Evolutionary conservation across 164 flowering plant genomes (phyloP).

Genomic region (Berberis vulgaris): DNA sequence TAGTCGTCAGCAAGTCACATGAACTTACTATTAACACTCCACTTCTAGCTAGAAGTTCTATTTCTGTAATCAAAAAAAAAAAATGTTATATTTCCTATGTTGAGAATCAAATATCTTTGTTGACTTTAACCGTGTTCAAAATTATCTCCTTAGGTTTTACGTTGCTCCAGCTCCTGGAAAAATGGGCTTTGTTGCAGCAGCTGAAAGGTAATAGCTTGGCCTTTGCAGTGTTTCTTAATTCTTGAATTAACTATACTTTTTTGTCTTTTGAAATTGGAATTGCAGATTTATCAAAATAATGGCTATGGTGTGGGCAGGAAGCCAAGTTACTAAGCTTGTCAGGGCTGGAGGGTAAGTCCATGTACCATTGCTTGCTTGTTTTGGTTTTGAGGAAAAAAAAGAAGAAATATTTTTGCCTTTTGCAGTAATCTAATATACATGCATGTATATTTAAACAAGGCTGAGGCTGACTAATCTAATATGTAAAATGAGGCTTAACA

Average conservation of each 20-base stretch:
- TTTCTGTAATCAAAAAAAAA: too few species aligned
- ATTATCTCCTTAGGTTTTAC: constrained; percentile 48
- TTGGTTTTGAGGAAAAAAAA: neutral
- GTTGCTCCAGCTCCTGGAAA: constrained; percentile 71
- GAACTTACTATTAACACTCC: too few species aligned
- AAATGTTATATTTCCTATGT: neutral
- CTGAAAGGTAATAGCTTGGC: constrained; percentile 34
- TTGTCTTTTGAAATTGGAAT: constrained; percentile 1
- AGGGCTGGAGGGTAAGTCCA: constrained; percentile 71
- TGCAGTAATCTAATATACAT: too few species aligned
- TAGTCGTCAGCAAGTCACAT: too few species aligned
- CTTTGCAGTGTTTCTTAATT: neutral
- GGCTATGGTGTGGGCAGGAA: constrained; percentile 96
- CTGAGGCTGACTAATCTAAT: too few species aligned
- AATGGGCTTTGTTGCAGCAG: constrained; percentile 72
- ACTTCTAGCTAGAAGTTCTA: too few species aligned
- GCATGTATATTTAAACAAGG: too few species aligned
- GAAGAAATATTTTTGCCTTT: neutral
- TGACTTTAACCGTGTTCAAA: neutral
- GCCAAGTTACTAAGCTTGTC: constrained; percentile 78
- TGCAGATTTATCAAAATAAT: constrained; percentile 76
- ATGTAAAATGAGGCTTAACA: too few species aligned
- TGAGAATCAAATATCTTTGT: neutral
- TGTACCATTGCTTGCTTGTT: constrained; percentile 3
- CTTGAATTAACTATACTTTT: neutral